A percentile compares a stretch with the other conserved stretches of the same genome.
phyloP scores from a whole-genome alignment of 2,329 filamentous ascomycete genomes.

The Microsporum canis region DNA sequence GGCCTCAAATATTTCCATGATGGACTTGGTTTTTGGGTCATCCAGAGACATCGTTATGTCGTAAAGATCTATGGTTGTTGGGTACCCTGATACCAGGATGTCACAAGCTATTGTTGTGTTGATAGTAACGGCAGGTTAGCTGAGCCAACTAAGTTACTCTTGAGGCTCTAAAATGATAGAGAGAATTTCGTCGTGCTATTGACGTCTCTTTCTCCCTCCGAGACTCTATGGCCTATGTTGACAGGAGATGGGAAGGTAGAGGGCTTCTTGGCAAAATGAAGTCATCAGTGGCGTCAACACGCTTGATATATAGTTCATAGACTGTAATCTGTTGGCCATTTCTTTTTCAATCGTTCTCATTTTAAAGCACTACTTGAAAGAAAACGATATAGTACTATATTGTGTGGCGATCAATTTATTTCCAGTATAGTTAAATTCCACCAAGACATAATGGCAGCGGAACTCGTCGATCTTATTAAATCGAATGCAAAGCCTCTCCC shows the following conservation, averaged over 20 bases:
- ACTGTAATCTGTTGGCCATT: not conserved
- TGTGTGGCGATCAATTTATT: not conserved
- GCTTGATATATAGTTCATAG: not conserved
- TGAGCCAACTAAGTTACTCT: not conserved
- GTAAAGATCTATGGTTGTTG: not conserved
- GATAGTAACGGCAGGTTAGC: not conserved
- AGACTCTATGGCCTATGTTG: not conserved
- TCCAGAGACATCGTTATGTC: not conserved
- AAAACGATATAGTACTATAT: not conserved
- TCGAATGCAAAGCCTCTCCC: slow-evolving; percentile 29
- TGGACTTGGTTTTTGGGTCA: not conserved
- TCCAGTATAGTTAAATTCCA: not conserved
- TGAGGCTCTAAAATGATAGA: not conserved
- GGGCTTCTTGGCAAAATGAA: not conserved
- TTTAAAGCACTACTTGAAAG: not conserved
- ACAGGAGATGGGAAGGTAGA: not conserved
- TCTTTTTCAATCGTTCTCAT: not conserved
- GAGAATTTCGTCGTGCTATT: not conserved
- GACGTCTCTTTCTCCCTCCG: not conserved
- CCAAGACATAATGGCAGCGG: slow-evolving; percentile 14
- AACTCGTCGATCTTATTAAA: slow-evolving; percentile 26
- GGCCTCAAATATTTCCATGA: slow-evolving; percentile 6
- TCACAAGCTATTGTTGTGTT: not conserved
- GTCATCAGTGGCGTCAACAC: not conserved
- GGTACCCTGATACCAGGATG: not conserved